Base-by-base conservation (phyloP, 1,284 basidiomycete species). In the Malassezia dermatis region DNA sequence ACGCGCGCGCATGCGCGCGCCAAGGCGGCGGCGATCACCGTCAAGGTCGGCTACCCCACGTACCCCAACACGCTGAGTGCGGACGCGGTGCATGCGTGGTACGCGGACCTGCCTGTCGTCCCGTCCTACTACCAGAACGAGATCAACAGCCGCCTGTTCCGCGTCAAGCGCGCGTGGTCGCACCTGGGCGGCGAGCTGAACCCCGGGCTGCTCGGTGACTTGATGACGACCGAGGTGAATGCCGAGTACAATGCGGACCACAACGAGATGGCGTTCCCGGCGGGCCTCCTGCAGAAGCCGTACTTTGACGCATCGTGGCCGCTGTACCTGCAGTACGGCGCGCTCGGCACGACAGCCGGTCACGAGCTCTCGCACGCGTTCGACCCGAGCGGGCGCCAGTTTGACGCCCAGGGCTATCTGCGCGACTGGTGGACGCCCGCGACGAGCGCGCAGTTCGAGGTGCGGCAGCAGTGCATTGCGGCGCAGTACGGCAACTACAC, bases 281-380 rank as follows among this genome's bases (percentile, higher is more conserved):
- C 93, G 13, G 93, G 93, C 35, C 91, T 96, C 69, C 77, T 96
- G 39, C 88, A 86, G 66, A 84, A 87, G 2, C 90, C 90, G 0
- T 96, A 93, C 82, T 96, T 94, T 80, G 82, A 82, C 12, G 78
- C 82, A 52, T 78, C 83, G 56, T 94, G 89, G 88, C 89, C 88
- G 11, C 80, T 81, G 49, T 93, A 94, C 75, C 78, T 96, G 56
- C 82, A 85, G 47, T 95, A 91, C 64, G 93, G 90, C 32, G 69
- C 68, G 1, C 65, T 70, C 37, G 70, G 70, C 39, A 61, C 61
- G 15, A 66, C 64, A 2, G 66, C 66, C 2, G 69, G 68, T 13
- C 71, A 73, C 53, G 63, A 66, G 40, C 55, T 64, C 47, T 65
- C 88, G 81, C 90, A 95, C 70, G 89, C 89, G 1, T 94, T 95